Evolutionary conservation across 345 rosid genomes (phyloP).

Genomic region (Eucalyptus shirleyi): DNA sequence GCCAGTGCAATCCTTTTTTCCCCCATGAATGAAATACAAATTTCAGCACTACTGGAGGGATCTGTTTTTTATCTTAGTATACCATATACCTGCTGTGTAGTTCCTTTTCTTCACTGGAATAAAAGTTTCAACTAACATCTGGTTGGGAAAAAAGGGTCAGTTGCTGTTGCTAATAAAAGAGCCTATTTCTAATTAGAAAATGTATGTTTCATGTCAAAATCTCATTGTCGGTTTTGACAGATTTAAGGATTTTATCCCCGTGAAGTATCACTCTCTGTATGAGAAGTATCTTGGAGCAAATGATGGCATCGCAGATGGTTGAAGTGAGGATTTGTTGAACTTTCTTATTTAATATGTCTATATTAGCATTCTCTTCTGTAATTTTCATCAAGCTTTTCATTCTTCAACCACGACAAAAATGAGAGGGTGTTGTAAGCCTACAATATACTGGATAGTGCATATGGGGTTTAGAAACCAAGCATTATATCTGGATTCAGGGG

Average conservation of each 20-base stretch:
- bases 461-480: not conserved
- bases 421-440: not conserved
- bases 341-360: not conserved
- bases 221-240: conserved; percentile 16
- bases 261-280: conserved; percentile 45
- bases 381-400: not conserved
- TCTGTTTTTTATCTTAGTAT: not conserved
- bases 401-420: not conserved
- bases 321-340: conserved; percentile 3
- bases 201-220: not conserved
- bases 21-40: not conserved
- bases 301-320: not conserved
- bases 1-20: not conserved
- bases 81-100: not conserved
- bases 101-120: not conserved
- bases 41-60: not conserved
- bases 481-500: not conserved
- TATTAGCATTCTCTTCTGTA: not conserved
- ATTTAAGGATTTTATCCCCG: conserved; percentile 80
- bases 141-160: not conserved
- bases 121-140: not conserved
- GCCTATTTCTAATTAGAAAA: not conserved
- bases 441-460: not conserved
- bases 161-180: not conserved
- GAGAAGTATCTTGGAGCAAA: conserved; percentile 52